These are phyloP conservation scores for Psidium friedrichsthalianum DNA, from an alignment of 345 rosid genomes.

Conservation along the genomic window DNA sequence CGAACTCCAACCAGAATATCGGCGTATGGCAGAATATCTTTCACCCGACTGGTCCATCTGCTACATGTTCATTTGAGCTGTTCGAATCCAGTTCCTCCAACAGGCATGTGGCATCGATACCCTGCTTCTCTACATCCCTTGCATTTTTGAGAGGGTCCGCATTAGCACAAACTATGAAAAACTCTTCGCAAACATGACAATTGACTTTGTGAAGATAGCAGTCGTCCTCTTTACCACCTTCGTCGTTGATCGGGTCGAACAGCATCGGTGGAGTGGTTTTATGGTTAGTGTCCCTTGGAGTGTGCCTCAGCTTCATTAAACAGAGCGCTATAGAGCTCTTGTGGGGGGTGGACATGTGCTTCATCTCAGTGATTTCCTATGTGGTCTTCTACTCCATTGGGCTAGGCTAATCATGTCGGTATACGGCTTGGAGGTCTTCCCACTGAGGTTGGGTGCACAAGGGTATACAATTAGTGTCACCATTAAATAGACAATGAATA, in stretches of 20 bases:
- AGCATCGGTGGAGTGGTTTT: slow-evolving; percentile 14
- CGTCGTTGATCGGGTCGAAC: no score
- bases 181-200: slow-evolving; percentile 63
- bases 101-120: slow-evolving; percentile 53
- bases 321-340: slow-evolving; percentile 24
- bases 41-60: slow-evolving; percentile 56
- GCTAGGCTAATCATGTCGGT: slow-evolving; percentile 34
- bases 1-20: slow-evolving; percentile 5
- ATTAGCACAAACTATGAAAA: slow-evolving; percentile 24
- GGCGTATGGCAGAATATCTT: slow-evolving; percentile 70
- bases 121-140: slow-evolving; percentile 64
- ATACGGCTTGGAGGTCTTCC: slow-evolving; percentile 71
- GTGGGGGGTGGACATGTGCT: slow-evolving; percentile 56
- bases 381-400: slow-evolving; percentile 83
- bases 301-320: slow-evolving; percentile 30
- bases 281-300: slow-evolving; percentile 29
- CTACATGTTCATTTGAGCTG: slow-evolving; percentile 11
- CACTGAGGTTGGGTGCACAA: slow-evolving; percentile 66
- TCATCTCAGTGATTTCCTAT: slow-evolving; percentile 38
- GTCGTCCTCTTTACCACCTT: slow-evolving; percentile 34
- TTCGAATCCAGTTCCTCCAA: slow-evolving; percentile 39
- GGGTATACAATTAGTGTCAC: slow-evolving; percentile 36
- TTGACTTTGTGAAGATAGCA: slow-evolving; percentile 50
- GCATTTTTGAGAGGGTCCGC: slow-evolving; percentile 65
- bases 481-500: slow-evolving; percentile 53